Evolutionary conservation across 2,329 filamentous ascomycete genomes (phyloP), one percentile per base, ranked within the genome.

Genomic region (Claviceps spartinae): DNA sequence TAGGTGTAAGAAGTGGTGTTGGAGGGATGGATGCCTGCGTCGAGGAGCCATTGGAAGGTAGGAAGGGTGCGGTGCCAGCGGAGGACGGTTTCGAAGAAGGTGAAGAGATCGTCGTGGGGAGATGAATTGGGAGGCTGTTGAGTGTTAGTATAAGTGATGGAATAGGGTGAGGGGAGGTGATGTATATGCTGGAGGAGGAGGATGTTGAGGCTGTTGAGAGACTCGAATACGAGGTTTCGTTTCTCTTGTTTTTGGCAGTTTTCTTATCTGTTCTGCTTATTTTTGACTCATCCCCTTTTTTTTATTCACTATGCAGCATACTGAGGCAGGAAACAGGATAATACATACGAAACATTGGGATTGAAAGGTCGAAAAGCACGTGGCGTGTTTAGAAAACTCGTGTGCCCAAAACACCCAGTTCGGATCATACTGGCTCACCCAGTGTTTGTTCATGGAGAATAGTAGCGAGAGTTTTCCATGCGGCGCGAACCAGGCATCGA

Each of bases 361-460:
- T 60, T 84, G 79, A 61, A 85, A 85, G 54, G 76, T 83, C 47
- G 74, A 79, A 69, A 70, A 85, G 71, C 82, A 86, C 14, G 81
- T 85, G 2, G 74, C 81, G 65, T 83, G 81, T 69, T 85, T 85
- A 66, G 71, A 75, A 69, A 81, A 84, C 62, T 85, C 81, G 68
- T 84, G 81, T 41, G 66, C 81, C 81, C 81, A 85, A 67, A 86
- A 78, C 37, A 75, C 71, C 49, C 68, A 63, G 66, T 81, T 84
- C 14, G 74, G 70, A 48, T 74, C 72, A 54, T 68, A 67, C 57
- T 78, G 77, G 47, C 73, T 73, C 57, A 83, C 72, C 82, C 82
- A 85, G 72, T 60, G 74, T 60, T 74, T 80, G 61, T 81, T 77
- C 82, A 85, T 85, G 68, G 75, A 85, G 2, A 70, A 73, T 2